Base-by-base conservation (phyloP, 1,284 basidiomycete genomes). In the Jaminaea rosea region DNA sequence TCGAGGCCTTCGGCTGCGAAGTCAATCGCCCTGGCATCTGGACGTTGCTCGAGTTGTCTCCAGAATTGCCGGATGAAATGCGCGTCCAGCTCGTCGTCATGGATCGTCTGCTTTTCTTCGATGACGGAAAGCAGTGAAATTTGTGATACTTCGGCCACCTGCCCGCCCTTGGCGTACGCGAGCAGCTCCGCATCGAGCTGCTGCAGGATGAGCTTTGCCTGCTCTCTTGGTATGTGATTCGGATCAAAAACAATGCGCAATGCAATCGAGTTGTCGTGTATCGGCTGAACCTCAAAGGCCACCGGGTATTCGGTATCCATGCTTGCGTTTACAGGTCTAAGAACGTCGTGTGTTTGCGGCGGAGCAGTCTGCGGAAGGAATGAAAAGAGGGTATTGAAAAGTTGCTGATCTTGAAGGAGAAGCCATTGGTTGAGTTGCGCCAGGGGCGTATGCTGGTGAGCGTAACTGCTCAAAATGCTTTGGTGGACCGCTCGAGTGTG, bases 301-400 rank as follows among this genome's bases (percentile, higher is more conserved):
- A 66, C 27, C 1, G 65, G 56, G 42, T 63, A 67, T 47, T 66
- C 67, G 8, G 56, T 54, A n/a, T 56, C 53, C 61, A 70, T 62
- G 17, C 53, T 51, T 4, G 57, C 57, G n/a, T 24, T 32, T 9
- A 44, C 36, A 27, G 53, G 56, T 13, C 44, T 28, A 36, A 62
- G 44, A 23, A 13, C 24, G 0, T 36, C 29, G 21, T 11, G 8
- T 21, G 39, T 27, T 11, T 17, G 28, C 13, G 47, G 19, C 46
- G n/a, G 10, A 10, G 19, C 13, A 2, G 49, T 26, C 26, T 56
- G 44, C 4, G 62, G 59, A 3, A 66, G 52, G 46, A 58, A 70
- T 19, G 62, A 65, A 36, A 68, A 70, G 15, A 70, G 55, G 4
- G 58, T 59, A 37, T 70, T 66, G 42, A 70, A 64, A 0, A 67